These are phyloP conservation scores for Spergularia marina DNA, from an alignment of 148 eudicot species.

Conservation along the genomic window DNA sequence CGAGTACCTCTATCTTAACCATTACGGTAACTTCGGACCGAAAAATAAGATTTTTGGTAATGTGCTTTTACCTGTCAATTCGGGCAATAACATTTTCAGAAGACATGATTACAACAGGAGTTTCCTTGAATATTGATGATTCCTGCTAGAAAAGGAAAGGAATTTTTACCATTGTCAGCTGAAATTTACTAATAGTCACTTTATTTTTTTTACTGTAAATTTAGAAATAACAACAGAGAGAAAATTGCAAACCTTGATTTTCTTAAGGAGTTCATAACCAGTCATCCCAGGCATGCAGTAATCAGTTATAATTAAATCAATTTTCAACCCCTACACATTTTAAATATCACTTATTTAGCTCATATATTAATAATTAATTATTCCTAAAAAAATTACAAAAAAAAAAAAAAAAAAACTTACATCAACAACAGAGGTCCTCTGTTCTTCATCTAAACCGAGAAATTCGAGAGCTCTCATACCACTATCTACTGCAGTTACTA, in stretches of 20 bases:
- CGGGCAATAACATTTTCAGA: conserved; percentile 37
- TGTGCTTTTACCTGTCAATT: conserved; percentile 31
- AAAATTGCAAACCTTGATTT: conserved; percentile 53
- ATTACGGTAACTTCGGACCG: too few relatives aligned
- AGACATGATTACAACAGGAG: conserved; percentile 42
- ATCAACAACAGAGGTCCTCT: conserved; percentile 45
- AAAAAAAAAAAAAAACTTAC: conserved; percentile 27
- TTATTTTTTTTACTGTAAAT: too few relatives aligned
- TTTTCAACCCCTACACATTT: conserved; percentile 51
- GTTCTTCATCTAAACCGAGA: conserved; percentile 65
- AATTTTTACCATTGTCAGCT: neutral
- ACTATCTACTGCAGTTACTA: conserved; percentile 89
- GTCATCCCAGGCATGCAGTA: conserved; percentile 98
- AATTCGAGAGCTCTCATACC: conserved; percentile 75
- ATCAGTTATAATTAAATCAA: conserved; percentile 85
- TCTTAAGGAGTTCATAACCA: conserved; percentile 81
- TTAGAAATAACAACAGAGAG: neutral
- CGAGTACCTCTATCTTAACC: too few relatives aligned
- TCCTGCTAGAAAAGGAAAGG: conserved; percentile 22
- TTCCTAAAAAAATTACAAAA: neutral
- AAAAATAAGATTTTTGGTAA: too few relatives aligned
- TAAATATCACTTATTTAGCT: neutral
- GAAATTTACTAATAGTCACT: neutral
- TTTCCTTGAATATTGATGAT: conserved; percentile 39
- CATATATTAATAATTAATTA: neutral